Base-by-base conservation (phyloP, 2,329 filamentous ascomycete genomes). In the Fusarium armeniacum region DNA sequence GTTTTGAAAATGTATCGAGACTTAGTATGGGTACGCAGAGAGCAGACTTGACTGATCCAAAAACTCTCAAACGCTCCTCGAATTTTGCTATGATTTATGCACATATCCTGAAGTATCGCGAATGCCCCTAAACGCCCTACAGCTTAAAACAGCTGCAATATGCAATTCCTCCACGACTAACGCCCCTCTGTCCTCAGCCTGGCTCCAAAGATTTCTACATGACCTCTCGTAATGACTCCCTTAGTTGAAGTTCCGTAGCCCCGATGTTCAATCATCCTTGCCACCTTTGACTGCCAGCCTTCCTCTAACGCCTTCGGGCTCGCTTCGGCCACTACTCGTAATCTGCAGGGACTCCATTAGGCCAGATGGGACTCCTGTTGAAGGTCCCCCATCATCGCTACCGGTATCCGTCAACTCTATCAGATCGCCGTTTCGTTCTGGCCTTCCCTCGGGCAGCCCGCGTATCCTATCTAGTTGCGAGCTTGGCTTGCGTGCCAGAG, bases 401-500 rank as follows among this genome's bases (percentile, higher is more conserved):
- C 83, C 82, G 24, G 86, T 83, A 74, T 93, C 90, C 22, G 88
- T 85, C 64, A 94, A 82, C 77, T 94, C 91, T 75, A 94, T 94
- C 41, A 93, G 78, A 78, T 93, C 91, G 6, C 86, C 83, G 18
- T 83, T 83, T 12, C 69, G 73, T 11, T 66, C 70, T 67, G 75
- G 76, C 72, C 77, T 83, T 73, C 76, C 72, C 18, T 67, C 70
- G 68, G 75, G 75, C 72, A 76, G 83, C 73, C 76, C 72, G 72
- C 77, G 75, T 63, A 79, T 75, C 22, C 81, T 81, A n/a, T 83
- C 65, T 28, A 81, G 78, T 2, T 86, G 85, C n/a, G 86, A 87
- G 22, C 80, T 79, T 1, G 86, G 84, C 6, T 87, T 84, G 75
- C 90, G 90, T 8, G 86, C 83, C 63, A 93, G 93, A 38, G 97